A percentile compares a stretch with the other conserved stretches of the same genome.
Conservation (phyloP, 192 early-diverging fungal genomes). For the Coemansia javaensis region DNA sequence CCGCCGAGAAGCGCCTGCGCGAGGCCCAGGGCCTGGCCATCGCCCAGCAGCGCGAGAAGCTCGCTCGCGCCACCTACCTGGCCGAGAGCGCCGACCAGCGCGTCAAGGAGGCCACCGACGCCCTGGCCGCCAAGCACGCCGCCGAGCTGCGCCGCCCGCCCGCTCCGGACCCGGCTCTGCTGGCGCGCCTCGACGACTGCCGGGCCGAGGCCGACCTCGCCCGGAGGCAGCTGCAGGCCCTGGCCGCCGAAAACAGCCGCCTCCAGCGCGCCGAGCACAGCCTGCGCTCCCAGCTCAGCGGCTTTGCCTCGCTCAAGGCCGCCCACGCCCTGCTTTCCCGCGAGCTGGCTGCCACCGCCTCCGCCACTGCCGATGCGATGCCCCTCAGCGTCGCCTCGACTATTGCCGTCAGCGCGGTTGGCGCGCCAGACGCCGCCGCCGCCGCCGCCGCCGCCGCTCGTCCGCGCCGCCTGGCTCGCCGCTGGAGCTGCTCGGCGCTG, state of each 20-base stretch:
- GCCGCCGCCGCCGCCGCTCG: too few species aligned
- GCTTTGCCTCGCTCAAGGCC: slow-evolving; percentile 10
- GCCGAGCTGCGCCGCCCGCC: too few species aligned
- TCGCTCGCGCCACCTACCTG: slow-evolving; percentile 19
- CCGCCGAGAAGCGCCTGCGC: slow-evolving; percentile 42
- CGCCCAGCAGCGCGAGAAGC: slow-evolving; percentile 43
- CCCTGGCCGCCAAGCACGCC: slow-evolving; percentile 16
- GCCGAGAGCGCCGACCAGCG: slow-evolving; percentile 36
- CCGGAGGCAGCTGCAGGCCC: slow-evolving; percentile 7
- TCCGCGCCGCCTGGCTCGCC: neutral
- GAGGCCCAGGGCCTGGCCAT: slow-evolving; percentile 47
- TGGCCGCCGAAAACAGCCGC: slow-evolving; percentile 3
- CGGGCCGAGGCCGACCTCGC: neutral
- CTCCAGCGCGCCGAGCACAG: slow-evolving; percentile 4
- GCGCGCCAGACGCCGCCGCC: neutral
- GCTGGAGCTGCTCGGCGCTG: slow-evolving; percentile 10
- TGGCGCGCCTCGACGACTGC: neutral
- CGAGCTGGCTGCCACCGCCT: slow-evolving; percentile 6
- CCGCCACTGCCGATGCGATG: too few species aligned
- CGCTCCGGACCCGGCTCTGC: too few species aligned
- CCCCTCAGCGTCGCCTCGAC: slow-evolving; percentile 17
- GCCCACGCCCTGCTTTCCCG: slow-evolving; percentile 1
- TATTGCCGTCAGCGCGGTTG: slow-evolving; percentile 4
- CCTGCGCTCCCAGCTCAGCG: slow-evolving; percentile 15
- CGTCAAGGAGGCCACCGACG: slow-evolving; percentile 22